Percentiles rank a stretch among this genome's conserved stretches.
phyloP scores from a whole-genome alignment of 2,329 filamentous ascomycete species.

The Diaporthe vexans region DNA sequence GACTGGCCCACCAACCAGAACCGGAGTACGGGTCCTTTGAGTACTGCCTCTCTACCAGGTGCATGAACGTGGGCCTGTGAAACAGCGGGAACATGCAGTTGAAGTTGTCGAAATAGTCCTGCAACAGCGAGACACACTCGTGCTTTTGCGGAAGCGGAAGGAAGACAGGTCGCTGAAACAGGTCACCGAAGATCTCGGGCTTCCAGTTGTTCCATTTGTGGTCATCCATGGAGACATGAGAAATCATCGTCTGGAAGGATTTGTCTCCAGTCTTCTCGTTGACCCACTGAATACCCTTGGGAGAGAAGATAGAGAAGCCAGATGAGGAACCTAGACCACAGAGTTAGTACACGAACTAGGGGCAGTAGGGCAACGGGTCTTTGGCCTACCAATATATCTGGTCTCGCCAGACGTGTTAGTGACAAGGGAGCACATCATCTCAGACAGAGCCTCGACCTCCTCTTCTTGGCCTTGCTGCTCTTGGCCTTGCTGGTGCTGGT shows the following conservation, averaged over 20 bases:
- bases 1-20: constrained; percentile 97
- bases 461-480: constrained; percentile 61
- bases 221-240: constrained; percentile 89
- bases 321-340: constrained; percentile 83
- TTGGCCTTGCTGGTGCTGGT: not conserved
- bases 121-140: constrained; percentile 89
- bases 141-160: constrained; percentile 85
- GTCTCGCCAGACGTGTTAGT: constrained; percentile 96
- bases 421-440: constrained; percentile 99
- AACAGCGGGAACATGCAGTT: constrained; percentile 99
- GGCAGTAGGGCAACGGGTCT: not conserved
- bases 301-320: constrained; percentile 98
- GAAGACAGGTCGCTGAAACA: constrained; percentile 89
- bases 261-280: constrained; percentile 97
- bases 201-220: constrained; percentile 99
- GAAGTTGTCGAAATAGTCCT: constrained; percentile 98
- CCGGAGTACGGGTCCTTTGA: constrained; percentile 93
- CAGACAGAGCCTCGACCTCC: constrained; percentile 89
- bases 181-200: constrained; percentile 94
- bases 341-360: constrained; percentile 35
- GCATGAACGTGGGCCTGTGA: constrained; percentile 98
- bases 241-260: constrained; percentile 96
- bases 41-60: constrained; percentile 94
- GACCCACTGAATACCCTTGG: constrained; percentile 98
- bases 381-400: constrained; percentile 85